These are phyloP conservation scores for Hymenotorrendiella dingleyae DNA, from an alignment of 2,329 filamentous ascomycete genomes.

Conservation along the genomic window DNA sequence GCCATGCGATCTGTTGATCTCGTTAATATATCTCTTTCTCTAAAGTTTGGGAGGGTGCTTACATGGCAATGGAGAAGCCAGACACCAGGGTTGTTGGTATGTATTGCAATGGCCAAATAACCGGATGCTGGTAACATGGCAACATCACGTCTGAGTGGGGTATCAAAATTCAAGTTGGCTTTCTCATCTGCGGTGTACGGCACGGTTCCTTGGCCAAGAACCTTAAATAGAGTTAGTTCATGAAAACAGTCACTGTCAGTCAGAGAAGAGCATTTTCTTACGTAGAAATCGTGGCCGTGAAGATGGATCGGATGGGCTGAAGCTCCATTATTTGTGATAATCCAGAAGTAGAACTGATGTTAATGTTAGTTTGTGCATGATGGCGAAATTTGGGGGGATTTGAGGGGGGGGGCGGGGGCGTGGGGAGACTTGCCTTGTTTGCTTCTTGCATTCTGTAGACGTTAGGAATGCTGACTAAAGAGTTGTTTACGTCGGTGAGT, in stretches of 20 bases:
- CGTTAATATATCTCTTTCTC: not conserved
- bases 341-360: constrained; percentile 6
- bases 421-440: not conserved
- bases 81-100: constrained; percentile 5
- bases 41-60: not conserved
- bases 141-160: constrained; percentile 4
- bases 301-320: constrained; percentile 3
- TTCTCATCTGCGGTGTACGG: not conserved
- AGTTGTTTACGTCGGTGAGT: not conserved
- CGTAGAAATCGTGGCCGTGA: not conserved
- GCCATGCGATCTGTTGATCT: constrained; percentile 5
- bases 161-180: constrained; percentile 1
- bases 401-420: too few relatives aligned
- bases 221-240: too few relatives aligned
- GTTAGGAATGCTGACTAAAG: not conserved
- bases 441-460: not conserved
- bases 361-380: not conserved
- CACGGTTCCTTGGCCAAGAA: not conserved
- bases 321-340: not conserved
- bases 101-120: constrained; percentile 2
- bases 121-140: not conserved
- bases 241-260: constrained; percentile 4
- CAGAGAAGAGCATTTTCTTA: not conserved
- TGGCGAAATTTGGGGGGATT: not conserved
- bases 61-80: constrained; percentile 18